phyloP scores from a whole-genome alignment of 805 yeast genomes.

The Lipomyces kockii region DNA sequence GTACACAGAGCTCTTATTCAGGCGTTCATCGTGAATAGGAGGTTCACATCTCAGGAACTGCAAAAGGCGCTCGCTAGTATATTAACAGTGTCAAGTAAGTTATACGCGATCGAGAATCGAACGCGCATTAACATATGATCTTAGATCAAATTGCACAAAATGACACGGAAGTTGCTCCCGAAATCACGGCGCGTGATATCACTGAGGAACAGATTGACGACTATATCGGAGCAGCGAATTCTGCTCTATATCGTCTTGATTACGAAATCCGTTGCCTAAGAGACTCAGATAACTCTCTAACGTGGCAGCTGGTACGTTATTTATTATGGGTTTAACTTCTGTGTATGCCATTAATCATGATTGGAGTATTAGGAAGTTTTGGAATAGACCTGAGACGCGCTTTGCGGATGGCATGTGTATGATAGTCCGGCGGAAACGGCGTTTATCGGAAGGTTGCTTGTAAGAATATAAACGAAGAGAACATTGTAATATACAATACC shows the following conservation, averaged over 20 bases:
- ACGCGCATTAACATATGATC: background rate
- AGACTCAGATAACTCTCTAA: conserved; percentile 6
- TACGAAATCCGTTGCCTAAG: conserved; percentile 27
- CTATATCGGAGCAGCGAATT: conserved; percentile 17
- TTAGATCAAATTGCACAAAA: background rate
- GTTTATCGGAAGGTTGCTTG: too few relatives aligned
- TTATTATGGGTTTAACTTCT: background rate
- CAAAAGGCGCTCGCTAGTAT: conserved; percentile 20
- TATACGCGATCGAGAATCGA: background rate
- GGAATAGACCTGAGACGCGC: background rate
- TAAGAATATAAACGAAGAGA: too few relatives aligned
- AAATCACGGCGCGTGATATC: conserved; percentile 11
- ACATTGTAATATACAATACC: too few relatives aligned
- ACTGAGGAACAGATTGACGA: conserved; percentile 26
- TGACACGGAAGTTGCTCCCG: conserved; percentile 3
- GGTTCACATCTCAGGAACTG: conserved; percentile 11
- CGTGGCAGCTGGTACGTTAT: conserved; percentile 29
- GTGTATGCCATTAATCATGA: background rate
- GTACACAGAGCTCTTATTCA: conserved; percentile 30
- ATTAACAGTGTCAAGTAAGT: conserved; percentile 24
- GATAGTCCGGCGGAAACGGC: background rate
- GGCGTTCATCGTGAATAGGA: conserved; percentile 24
- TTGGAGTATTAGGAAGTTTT: background rate
- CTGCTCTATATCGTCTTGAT: conserved; percentile 24
- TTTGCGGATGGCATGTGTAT: background rate